These are phyloP conservation scores for Russula virescens DNA, from an alignment of 768 basidiomycete species.

Conservation along the genomic window DNA sequence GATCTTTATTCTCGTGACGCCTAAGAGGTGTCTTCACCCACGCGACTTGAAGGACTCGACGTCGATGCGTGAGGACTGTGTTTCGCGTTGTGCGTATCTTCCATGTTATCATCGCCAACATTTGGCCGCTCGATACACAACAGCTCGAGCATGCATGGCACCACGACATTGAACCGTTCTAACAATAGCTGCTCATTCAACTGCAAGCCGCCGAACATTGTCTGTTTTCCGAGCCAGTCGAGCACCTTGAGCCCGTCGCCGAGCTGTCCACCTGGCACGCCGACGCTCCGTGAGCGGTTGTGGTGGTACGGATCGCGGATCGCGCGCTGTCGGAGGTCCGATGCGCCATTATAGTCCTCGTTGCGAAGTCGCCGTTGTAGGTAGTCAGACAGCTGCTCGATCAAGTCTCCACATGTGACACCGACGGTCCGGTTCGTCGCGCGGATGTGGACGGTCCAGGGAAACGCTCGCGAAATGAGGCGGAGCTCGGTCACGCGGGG, in stretches of 20 bases:
- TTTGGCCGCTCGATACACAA: slow-evolving; percentile 44
- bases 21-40: slow-evolving; percentile 2
- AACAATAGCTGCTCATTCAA: slow-evolving; percentile 40
- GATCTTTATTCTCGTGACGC: neutral
- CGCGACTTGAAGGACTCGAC: slow-evolving; percentile 14
- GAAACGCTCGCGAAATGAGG: slow-evolving; percentile 48
- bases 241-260: slow-evolving; percentile 57
- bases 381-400: slow-evolving; percentile 48
- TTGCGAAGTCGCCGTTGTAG: slow-evolving; percentile 47
- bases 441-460: slow-evolving; percentile 48
- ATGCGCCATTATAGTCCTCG: slow-evolving; percentile 46
- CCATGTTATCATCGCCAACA: slow-evolving; percentile 45
- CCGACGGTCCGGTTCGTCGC: slow-evolving; percentile 44
- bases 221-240: slow-evolving; percentile 57
- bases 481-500: slow-evolving; percentile 50
- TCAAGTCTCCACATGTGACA: slow-evolving; percentile 62
- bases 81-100: slow-evolving; percentile 37
- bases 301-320: slow-evolving; percentile 51
- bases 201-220: slow-evolving; percentile 59
- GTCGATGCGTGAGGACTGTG: slow-evolving; percentile 12
- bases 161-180: slow-evolving; percentile 37
- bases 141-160: slow-evolving; percentile 59
- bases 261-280: slow-evolving; percentile 65
- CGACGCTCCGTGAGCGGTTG: slow-evolving; percentile 58
- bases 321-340: slow-evolving; percentile 33